Percentiles rank a stretch among this genome's conserved stretches.
Evolutionary conservation across 176 grass and related monocot species (phyloP).

Genomic region (Paspalum notatum): DNA sequence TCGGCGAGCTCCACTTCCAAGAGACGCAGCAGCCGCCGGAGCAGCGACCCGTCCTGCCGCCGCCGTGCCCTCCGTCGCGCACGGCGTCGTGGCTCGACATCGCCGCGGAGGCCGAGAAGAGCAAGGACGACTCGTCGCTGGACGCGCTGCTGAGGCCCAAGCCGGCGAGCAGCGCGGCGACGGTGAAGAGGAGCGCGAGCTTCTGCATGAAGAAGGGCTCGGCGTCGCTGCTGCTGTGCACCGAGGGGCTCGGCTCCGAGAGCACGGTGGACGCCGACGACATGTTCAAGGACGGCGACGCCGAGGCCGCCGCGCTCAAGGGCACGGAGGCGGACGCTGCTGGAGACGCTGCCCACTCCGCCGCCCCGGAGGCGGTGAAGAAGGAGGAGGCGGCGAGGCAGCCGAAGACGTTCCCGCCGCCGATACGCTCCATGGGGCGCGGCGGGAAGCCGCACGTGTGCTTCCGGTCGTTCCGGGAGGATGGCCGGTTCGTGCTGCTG

Average conservation of each 20-base stretch:
- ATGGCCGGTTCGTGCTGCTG: slow-evolving; percentile 68
- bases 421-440: slow-evolving; percentile 67
- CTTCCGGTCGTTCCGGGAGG: slow-evolving; percentile 61
- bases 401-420: slow-evolving; percentile 60
- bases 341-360: not conserved
- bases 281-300: slow-evolving; percentile 55
- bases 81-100: slow-evolving; percentile 30
- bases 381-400: not conserved
- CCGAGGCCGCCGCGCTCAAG: slow-evolving; percentile 17
- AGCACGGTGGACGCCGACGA: slow-evolving; percentile 77
- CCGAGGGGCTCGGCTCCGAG: slow-evolving; percentile 85
- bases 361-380: not conserved
- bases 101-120: slow-evolving; percentile 37
- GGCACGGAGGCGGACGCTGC: not conserved
- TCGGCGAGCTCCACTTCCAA: slow-evolving; percentile 91
- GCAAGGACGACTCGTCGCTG: slow-evolving; percentile 56
- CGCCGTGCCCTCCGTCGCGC: not conserved
- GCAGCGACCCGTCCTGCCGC: not conserved
- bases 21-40: slow-evolving; percentile 44
- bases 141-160: slow-evolving; percentile 52
- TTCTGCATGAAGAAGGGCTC: slow-evolving; percentile 66
- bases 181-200: slow-evolving; percentile 50
- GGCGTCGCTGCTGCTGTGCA: slow-evolving; percentile 63
- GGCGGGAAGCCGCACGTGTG: slow-evolving; percentile 64
- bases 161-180: not conserved